Base-by-base conservation (phyloP, 441 rosid genomes). In the Populus trichocarpa region DNA sequence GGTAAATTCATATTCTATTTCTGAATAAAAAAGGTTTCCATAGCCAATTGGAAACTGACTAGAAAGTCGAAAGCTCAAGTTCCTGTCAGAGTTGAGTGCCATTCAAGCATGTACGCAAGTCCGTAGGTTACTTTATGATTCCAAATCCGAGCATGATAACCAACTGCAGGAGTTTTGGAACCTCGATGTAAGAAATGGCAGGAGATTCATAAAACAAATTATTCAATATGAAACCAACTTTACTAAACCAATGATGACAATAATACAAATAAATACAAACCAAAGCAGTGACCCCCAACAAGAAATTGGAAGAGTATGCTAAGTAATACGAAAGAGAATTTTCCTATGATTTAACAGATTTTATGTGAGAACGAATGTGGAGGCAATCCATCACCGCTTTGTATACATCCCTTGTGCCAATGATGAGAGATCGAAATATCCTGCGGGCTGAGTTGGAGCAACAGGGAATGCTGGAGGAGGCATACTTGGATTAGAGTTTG, bases 401-500 rank as follows among this genome's bases (percentile, higher is more conserved):
- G 75, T 69, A 80, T 81, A 84, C 87, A 88, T 86, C 72, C 33
- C 33, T 32, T 32, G 33, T 32, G 87, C 82, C 72, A 89, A 81
- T 3, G 80, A 84, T 22, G 89, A 88, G 72, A 90, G 85, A 77
- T 89, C 91, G 38, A 82, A 83, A 38, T 87, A 83, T 73, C 77
- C 84, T 64, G 85, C 86, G 1, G 83, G 80, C 28, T 83, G 90
- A 53, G 86, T 40, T 2, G 83, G 85, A 59, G 84, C 73, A 30
- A 71, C 35, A 0, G 87, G 82, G 42, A 76, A 65, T n/a, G 82
- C 35, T 35, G 77, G 35, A 23, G 84, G 76, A 59, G 83, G 81
- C 80, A 72, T 67, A 7, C 76, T 74, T 70, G 82, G 72, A 59
- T 76, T 68, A 0, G 79, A 70, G 57, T 71, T 77, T 12, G 75